A percentile compares a stretch with the other conserved stretches of the same genome.
phyloP scores from a whole-genome alignment of 352 stramenopile species.

The Globisporangium iwayamae region DNA sequence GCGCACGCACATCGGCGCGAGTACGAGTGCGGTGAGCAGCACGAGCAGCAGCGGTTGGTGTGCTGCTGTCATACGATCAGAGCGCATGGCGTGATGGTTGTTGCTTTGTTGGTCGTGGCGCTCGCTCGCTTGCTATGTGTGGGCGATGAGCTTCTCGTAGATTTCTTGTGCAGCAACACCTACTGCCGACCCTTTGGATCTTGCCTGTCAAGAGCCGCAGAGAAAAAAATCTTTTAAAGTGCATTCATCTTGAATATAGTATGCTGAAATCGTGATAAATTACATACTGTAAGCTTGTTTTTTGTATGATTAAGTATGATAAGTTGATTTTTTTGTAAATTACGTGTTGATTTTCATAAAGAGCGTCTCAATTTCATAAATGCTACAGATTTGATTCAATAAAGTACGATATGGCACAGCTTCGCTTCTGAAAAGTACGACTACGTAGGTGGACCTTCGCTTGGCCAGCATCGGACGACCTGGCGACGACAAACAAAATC shows the following conservation, averaged over 20 bases:
- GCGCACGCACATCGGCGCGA: constrained; percentile 8
- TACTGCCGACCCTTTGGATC: neutral
- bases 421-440: no score
- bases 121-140: neutral
- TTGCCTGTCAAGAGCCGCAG: neutral
- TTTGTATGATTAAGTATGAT: neutral
- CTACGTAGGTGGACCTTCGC: no score
- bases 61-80: neutral
- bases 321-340: no score
- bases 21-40: constrained; percentile 4
- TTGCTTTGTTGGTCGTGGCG: no score
- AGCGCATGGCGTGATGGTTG: neutral
- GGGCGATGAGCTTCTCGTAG: neutral
- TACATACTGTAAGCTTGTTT: neutral
- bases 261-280: neutral
- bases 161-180: neutral
- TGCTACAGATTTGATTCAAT: no score
- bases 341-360: no score
- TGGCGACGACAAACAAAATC: no score
- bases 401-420: no score
- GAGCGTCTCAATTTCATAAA: no score
- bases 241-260: neutral
- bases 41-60: constrained; percentile 9
- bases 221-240: neutral
- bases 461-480: no score